A percentile compares a stretch with the other conserved stretches of the same genome.
Evolutionary conservation across 768 basidiomycete species (phyloP).

Genomic region (Mycena indigotica): DNA sequence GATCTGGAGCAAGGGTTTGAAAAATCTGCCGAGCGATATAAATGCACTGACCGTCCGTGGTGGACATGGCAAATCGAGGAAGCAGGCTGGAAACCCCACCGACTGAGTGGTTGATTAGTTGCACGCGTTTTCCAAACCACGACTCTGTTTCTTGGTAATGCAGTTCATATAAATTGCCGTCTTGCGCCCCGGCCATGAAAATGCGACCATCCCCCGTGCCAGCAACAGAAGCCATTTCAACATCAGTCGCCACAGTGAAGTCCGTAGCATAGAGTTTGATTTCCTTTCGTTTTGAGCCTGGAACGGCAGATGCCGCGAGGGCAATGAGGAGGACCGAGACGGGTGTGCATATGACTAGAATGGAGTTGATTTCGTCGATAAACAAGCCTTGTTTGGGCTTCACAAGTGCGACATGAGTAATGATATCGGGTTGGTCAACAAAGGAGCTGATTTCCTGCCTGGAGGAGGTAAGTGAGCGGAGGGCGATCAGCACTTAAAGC

Average conservation of each 20-base stretch:
- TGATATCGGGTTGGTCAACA: slow-evolving; percentile 87
- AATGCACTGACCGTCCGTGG: slow-evolving; percentile 59
- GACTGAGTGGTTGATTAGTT: slow-evolving; percentile 85
- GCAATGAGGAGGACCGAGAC: slow-evolving; percentile 84
- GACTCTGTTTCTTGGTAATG: slow-evolving; percentile 89
- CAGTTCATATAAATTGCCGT: slow-evolving; percentile 89
- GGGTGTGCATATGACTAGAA: slow-evolving; percentile 90
- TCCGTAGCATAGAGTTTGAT: slow-evolving; percentile 91
- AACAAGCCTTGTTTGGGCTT: slow-evolving; percentile 85
- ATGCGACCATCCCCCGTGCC: slow-evolving; percentile 84
- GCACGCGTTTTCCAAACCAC: slow-evolving; percentile 88
- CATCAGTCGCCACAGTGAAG: slow-evolving; percentile 72
- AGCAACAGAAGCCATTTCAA: slow-evolving; percentile 83
- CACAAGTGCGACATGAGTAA: slow-evolving; percentile 86
- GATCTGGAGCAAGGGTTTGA: slow-evolving; percentile 52
- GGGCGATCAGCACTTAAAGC: slow-evolving; percentile 25
- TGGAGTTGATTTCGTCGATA: slow-evolving; percentile 85
- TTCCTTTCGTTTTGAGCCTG: slow-evolving; percentile 57
- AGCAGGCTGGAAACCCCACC: slow-evolving; percentile 77
- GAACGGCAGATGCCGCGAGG: slow-evolving; percentile 56
- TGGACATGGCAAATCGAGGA: slow-evolving; percentile 69
- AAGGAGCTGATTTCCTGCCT: slow-evolving; percentile 93
- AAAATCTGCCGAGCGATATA: slow-evolving; percentile 3
- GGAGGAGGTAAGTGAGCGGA: slow-evolving; percentile 9
- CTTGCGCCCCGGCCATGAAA: slow-evolving; percentile 85